Evolutionary conservation across 208 protist genomes (phyloP).

Genomic region (Crithidia expoeki): DNA sequence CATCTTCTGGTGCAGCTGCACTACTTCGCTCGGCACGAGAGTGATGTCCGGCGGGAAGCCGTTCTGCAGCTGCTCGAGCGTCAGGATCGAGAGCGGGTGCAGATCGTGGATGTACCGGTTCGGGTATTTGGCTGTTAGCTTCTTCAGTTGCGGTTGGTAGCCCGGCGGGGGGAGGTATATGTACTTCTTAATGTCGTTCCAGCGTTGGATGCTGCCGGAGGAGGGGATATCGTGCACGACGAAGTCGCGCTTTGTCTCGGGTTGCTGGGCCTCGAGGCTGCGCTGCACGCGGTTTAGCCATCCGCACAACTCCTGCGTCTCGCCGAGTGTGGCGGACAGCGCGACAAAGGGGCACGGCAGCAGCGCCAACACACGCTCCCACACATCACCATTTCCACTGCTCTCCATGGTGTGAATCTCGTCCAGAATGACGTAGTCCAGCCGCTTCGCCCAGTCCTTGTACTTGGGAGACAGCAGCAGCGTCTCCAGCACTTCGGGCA

Average conservation of each 20-base stretch:
- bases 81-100: constrained; percentile 89
- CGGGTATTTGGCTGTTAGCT: constrained; percentile 69
- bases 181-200: constrained; percentile 93
- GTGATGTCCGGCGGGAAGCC: constrained; percentile 90
- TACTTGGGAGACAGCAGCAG: constrained; percentile 90
- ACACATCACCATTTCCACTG: constrained; percentile 88
- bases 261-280: constrained; percentile 48
- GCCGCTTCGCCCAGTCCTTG: constrained; percentile 78
- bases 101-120: constrained; percentile 76
- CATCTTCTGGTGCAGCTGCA: constrained; percentile 88
- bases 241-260: constrained; percentile 58
- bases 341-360: constrained; percentile 94
- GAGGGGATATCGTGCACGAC: constrained; percentile 78
- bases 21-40: constrained; percentile 85
- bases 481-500: constrained; percentile 93
- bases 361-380: constrained; percentile 94
- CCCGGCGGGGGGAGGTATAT: constrained; percentile 79
- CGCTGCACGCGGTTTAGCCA: constrained; percentile 92
- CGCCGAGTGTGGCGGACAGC: constrained; percentile 95
- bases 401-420: constrained; percentile 96
- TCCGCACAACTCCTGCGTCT: constrained; percentile 86
- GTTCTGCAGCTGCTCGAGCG: constrained; percentile 73
- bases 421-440: constrained; percentile 96
- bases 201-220: constrained; percentile 82
- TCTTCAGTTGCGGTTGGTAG: constrained; percentile 58